Percentiles rank a stretch among this genome's conserved stretches.
phyloP scores from a whole-genome alignment of 2,329 filamentous ascomycete genomes.

The Ophiocordyceps australis region DNA sequence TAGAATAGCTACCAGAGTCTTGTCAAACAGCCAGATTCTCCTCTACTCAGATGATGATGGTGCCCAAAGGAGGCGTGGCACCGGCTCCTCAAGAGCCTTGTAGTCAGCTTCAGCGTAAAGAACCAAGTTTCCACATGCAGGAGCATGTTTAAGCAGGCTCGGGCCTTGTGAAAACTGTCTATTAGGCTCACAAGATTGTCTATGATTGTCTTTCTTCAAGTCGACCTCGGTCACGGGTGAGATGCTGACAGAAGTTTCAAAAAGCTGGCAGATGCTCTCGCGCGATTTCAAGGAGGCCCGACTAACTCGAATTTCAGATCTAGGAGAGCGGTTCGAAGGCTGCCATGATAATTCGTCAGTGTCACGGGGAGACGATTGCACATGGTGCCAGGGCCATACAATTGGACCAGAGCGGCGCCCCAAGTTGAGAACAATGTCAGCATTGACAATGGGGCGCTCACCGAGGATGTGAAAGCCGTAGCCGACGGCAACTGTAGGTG shows the following conservation, averaged over 20 bases:
- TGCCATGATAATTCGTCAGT: conserved; percentile 8
- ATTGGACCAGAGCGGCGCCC: conserved; percentile 16
- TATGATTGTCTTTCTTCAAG: too few species aligned
- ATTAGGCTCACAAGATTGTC: background rate
- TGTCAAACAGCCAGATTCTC: too few species aligned
- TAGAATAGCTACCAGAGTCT: too few species aligned
- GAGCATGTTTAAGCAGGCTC: conserved; percentile 8
- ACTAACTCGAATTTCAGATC: too few species aligned
- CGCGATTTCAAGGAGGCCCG: background rate
- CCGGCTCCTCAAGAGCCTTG: background rate
- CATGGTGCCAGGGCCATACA: too few species aligned
- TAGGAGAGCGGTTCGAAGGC: background rate
- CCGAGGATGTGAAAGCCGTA: conserved; percentile 30
- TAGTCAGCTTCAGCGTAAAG: conserved; percentile 1
- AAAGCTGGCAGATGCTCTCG: conserved; percentile 1
- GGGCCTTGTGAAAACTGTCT: too few species aligned
- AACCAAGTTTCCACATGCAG: conserved; percentile 7
- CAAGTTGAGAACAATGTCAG: conserved; percentile 17
- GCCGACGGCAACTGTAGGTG: conserved; percentile 27
- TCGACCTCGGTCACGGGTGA: conserved; percentile 1
- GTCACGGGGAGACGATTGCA: too few species aligned
- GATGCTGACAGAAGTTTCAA: background rate
- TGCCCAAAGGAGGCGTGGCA: conserved; percentile 3
- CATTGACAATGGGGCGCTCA: conserved; percentile 23
- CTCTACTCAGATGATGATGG: conserved; percentile 7